Conservation (phyloP, 768 basidiomycete genomes). For the Phlegmacium glaucopus region DNA sequence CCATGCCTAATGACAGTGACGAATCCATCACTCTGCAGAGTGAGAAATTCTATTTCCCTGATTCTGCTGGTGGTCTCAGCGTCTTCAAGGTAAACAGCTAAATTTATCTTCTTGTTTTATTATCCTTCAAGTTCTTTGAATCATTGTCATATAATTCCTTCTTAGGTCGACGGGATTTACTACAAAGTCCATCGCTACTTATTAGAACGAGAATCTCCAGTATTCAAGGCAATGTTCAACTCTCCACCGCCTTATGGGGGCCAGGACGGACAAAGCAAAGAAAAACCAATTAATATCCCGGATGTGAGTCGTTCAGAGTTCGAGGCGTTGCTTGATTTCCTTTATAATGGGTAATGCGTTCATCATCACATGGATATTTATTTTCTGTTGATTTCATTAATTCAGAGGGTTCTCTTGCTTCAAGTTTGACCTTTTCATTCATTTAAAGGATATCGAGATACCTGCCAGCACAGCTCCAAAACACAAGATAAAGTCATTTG, state of each 20-base stretch:
- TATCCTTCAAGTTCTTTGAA: neutral
- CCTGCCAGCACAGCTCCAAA: neutral
- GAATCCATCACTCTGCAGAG: no score
- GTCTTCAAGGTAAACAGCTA: neutral
- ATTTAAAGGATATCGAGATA: neutral
- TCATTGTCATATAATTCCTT: neutral
- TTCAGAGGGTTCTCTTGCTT: no score
- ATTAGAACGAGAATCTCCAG: slow-evolving; percentile 31
- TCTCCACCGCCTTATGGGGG: slow-evolving; percentile 10
- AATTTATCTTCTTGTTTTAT: neutral
- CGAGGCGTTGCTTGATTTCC: slow-evolving; percentile 45
- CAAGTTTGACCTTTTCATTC: no score
- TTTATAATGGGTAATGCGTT: slow-evolving; percentile 45
- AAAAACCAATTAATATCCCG: slow-evolving; percentile 36
- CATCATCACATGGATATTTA: no score
- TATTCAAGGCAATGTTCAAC: slow-evolving; percentile 26
- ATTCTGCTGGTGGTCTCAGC: neutral
- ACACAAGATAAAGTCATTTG: neutral
- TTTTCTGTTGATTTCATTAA: neutral
- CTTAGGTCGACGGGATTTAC: slow-evolving; percentile 28
- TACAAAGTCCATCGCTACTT: slow-evolving; percentile 35
- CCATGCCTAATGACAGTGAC: no score
- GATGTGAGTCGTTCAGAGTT: slow-evolving; percentile 43
- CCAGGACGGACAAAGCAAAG: slow-evolving; percentile 27
- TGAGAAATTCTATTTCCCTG: neutral